These are phyloP conservation scores for Pseudocercospora vitis DNA, from an alignment of 2,329 filamentous ascomycete genomes.

Conservation along the genomic window DNA sequence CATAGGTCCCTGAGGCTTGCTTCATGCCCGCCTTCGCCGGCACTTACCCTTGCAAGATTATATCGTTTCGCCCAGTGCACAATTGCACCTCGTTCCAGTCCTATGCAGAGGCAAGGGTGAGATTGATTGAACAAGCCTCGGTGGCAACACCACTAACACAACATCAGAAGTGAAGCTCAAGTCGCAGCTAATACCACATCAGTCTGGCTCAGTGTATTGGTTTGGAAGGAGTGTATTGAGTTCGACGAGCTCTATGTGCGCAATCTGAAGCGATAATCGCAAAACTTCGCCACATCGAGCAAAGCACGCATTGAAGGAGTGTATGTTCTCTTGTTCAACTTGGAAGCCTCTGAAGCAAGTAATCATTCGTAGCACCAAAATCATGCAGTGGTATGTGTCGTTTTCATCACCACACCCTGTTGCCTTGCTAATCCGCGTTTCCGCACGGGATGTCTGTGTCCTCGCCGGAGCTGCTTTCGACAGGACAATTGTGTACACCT, in stretches of 20 bases:
- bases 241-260: slow-evolving; percentile 15
- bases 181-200: too few relatives aligned
- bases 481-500: neutral
- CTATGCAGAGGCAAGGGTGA: too few relatives aligned
- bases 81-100: too few relatives aligned
- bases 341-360: slow-evolving; percentile 3
- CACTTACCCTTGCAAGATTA: too few relatives aligned
- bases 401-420: neutral
- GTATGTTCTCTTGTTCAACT: slow-evolving; percentile 8
- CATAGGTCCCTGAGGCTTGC: too few relatives aligned
- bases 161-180: too few relatives aligned
- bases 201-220: neutral
- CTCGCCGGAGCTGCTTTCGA: neutral
- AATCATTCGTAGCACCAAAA: slow-evolving; percentile 8
- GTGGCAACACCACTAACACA: too few relatives aligned
- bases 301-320: slow-evolving; percentile 3
- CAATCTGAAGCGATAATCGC: neutral
- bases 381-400: slow-evolving; percentile 1
- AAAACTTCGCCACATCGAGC: neutral
- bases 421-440: neutral
- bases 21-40: too few relatives aligned
- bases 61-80: too few relatives aligned
- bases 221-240: slow-evolving; percentile 19
- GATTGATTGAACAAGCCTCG: too few relatives aligned
- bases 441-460: neutral